Evolutionary conservation across 140 eudicot genomes (phyloP), one percentile per base, ranked within the genome.

Genomic region (Senecio squalidus): DNA sequence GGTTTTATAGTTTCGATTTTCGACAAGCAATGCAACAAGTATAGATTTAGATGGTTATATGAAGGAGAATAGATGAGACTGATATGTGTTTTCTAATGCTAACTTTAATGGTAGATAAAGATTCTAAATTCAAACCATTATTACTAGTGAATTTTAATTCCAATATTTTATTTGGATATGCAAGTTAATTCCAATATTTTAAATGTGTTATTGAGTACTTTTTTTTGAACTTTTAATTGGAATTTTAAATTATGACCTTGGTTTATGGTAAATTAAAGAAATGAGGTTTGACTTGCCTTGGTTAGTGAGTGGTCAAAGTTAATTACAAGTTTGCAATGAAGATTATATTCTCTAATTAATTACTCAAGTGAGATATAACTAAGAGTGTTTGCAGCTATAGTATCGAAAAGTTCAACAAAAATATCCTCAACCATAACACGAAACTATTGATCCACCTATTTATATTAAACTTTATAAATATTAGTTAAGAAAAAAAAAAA

Each of bases 211-310:
- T 4, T 22, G 0, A 31, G 6, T 26, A 39, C 21, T 13, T 28
- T 20, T 27, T 34, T 60, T 38, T 25, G 5, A 20, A 50, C n/a
- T n/a, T n/a, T n/a, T 60, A 18, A 63, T 70, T 70, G 57, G 55
- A 50, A 52, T 26, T 13, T 48, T 43, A 52, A 70, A 43, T 38
- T 5, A 44, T 53, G 57, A 2, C 69, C 51, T 70, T 70, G 70
- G 62, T 69, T 55, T 6, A 54, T 71, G 70, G 40, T 56, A 28
- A 49, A 58, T 30, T 70, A 70, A 63, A 53, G 64, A 70, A 52
- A 61, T 61, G 64, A 52, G 70, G 70, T 54, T 71, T 71, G 76
- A 71, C 70, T n/a, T 26, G 39, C 33, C 58, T 71, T 71, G 76
- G 70, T 71, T 62, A 54, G 31, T 23, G 76, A 25, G 55, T 58